Base-by-base conservation (phyloP, 306 rosid genomes). In the Medicago lupulina region DNA sequence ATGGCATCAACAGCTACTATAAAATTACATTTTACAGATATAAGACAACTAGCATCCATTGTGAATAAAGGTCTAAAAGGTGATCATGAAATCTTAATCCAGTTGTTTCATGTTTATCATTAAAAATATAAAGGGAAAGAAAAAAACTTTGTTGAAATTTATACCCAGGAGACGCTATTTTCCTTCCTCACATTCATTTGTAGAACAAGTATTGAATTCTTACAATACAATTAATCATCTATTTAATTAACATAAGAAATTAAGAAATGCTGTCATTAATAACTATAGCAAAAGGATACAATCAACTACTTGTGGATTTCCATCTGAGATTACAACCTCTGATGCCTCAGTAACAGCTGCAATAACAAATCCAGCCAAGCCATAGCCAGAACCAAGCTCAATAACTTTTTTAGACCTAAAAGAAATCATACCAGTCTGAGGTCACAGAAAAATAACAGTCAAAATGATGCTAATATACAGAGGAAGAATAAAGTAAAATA, bases 351-450 rank as follows among this genome's bases (percentile, higher is more conserved):
- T 87, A 79, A 76, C 80, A 77, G 96, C 89, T 77, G 96, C 96
- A 86, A 86, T 85, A 83, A 88, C 97, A 70, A 95, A 89, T 78
- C 91, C 97, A 54, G 93, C 97, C 85, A 95, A 87, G 67, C 98
- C 98, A 79, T 92, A 95, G 65, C 97, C 98, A 54, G 98, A 85
- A 65, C 98, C 98, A 76, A 95, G 96, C 82, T 95, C 98, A 74
- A 95, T 80, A 76, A 92, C 96, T 25, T 91, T 92, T 88, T 90
- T 95, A 72, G 77, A 85, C 88, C 98, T 94, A 85, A 71, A 50
- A 70, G 73, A 71, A 21, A 69, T 50, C 46, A 61, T 74, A 21
- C 6, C 75, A n/a, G 19, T n/a, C 43, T 46, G 51, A 73, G 61
- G 67, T 57, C 39, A 68, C 76, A 67, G 15, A 15, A 71, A 61